phyloP scores from a whole-genome alignment of 2,329 filamentous ascomycete genomes.

The Metarhizium robertsii region DNA sequence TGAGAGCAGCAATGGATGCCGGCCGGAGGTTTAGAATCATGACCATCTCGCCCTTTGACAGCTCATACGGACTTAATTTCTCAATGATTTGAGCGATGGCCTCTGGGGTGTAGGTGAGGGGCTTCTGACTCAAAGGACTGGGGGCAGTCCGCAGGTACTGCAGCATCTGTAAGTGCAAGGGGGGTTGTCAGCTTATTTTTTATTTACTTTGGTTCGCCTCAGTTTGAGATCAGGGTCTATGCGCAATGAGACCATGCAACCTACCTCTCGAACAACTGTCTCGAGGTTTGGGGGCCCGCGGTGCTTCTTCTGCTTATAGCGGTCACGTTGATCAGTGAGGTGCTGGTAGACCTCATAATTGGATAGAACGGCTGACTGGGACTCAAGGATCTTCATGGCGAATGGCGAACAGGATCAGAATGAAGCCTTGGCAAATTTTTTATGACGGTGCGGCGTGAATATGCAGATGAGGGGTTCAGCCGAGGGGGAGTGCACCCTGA shows the following conservation, averaged over 20 bases:
- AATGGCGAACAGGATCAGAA: background rate
- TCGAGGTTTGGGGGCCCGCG: constrained; percentile 49
- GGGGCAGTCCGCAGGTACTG: constrained; percentile 48
- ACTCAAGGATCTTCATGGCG: constrained; percentile 60
- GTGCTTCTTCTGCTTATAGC: constrained; percentile 41
- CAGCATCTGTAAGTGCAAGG: constrained; percentile 36
- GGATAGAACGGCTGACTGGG: constrained; percentile 59
- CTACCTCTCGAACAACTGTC: constrained; percentile 56
- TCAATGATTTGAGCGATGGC: constrained; percentile 45
- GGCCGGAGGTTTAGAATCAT: constrained; percentile 61
- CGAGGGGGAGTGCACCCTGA: background rate
- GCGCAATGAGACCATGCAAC: constrained; percentile 6
- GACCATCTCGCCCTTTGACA: constrained; percentile 59
- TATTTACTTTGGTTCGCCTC: background rate
- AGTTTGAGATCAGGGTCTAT: background rate
- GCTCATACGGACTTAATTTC: constrained; percentile 44
- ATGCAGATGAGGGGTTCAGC: background rate
- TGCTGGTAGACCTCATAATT: constrained; percentile 68
- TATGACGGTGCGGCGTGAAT: background rate
- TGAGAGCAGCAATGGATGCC: constrained; percentile 44
- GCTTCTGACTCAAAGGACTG: constrained; percentile 46
- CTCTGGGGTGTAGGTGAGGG: constrained; percentile 40
- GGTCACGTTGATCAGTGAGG: constrained; percentile 44
- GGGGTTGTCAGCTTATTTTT: background rate
- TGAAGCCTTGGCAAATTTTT: background rate